Evolutionary conservation across 139 green algal species (phyloP), one percentile per base, ranked within the genome.

Genomic region (Micractinium conductrix): DNA sequence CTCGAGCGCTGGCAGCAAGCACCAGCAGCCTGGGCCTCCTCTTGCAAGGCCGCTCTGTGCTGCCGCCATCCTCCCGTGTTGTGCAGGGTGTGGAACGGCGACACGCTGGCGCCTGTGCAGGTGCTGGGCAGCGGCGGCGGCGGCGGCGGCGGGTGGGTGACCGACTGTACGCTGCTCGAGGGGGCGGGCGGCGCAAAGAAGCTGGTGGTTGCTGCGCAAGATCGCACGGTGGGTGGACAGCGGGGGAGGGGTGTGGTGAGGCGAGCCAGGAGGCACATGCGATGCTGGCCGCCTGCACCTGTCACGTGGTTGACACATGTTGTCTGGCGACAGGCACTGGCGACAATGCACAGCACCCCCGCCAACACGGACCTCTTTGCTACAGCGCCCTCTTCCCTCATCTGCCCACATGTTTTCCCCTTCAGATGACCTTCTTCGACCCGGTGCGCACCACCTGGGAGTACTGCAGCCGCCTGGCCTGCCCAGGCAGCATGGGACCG

Each of bases 391-490:
- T 43, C 4, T 21, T 10, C 28, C 26, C 22, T 68, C 19, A 53
- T 53, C 37, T n/a, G 6, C 8, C 33, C 37, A 43, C 71, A 43
- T 28, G 44, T n/a, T 4, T 14, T 28, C 14, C 42, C 1, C n/a
- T 73, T 60, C 87, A 89, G 81, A 91, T 97, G 73, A 92, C 82
- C 33, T 96, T 93, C 70, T 97, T 95, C 78, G 93, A 96, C 58
- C 86, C 93, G 2, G 91, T 93, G 74, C 90, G 94, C 9, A 90
- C 91, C 1, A 91, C 87, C 1, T 95, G 92, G 73, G 93, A 96
- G 53, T 85, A 94, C 26, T 88, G 85, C 7, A 91, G 91, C 24
- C 82, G 92, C 16, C 78, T 96, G 26, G 63, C 50, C 21, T 76
- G 62, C 40, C 88, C 79, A 1, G 94, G 92, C 44, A 45, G 45